A percentile compares a stretch with the other conserved stretches of the same genome.
Conservation (phyloP, 352 stramenopile species). For the Phytophthora pseudosyringae region DNA sequence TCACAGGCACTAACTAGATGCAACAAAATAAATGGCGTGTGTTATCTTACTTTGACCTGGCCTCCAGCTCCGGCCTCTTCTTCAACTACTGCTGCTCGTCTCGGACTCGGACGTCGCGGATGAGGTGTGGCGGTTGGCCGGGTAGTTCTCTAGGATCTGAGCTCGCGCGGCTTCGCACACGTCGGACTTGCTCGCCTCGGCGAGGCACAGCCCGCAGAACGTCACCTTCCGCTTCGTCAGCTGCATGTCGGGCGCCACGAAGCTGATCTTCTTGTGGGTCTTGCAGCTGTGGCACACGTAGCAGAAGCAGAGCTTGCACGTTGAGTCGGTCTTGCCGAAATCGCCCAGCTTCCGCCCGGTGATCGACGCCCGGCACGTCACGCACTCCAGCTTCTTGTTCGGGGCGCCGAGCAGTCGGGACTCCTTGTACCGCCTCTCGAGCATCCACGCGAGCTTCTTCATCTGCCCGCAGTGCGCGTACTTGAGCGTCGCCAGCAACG, state of each 20-base stretch:
- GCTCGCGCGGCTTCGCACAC: slow-evolving; percentile 31
- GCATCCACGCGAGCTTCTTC: slow-evolving; percentile 48
- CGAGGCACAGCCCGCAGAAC: slow-evolving; percentile 39
- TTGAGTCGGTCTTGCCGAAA: slow-evolving; percentile 38
- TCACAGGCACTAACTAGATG: background rate
- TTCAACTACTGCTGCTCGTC: slow-evolving; percentile 32
- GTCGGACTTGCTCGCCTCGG: slow-evolving; percentile 25
- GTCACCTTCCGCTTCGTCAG: slow-evolving; percentile 37
- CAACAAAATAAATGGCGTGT: slow-evolving; percentile 18
- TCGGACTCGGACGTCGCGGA: slow-evolving; percentile 28
- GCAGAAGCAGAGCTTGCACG: slow-evolving; percentile 42
- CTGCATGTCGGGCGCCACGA: slow-evolving; percentile 35
- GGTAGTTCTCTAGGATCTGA: slow-evolving; percentile 33
- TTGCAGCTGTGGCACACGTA: slow-evolving; percentile 43
- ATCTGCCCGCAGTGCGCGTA: slow-evolving; percentile 41
- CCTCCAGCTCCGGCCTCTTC: background rate
- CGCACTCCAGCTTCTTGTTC: slow-evolving; percentile 31
- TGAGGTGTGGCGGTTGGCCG: slow-evolving; percentile 11
- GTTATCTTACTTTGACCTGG: slow-evolving; percentile 8
- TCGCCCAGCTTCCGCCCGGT: slow-evolving; percentile 25
- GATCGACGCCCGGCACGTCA: slow-evolving; percentile 29
- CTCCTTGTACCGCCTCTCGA: slow-evolving; percentile 38
- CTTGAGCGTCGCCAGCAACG: slow-evolving; percentile 29
- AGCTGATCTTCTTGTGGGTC: slow-evolving; percentile 46
- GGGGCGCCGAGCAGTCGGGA: slow-evolving; percentile 22